Conservation (phyloP, 345 rosid genomes). For the Euclidium syriacum region DNA sequence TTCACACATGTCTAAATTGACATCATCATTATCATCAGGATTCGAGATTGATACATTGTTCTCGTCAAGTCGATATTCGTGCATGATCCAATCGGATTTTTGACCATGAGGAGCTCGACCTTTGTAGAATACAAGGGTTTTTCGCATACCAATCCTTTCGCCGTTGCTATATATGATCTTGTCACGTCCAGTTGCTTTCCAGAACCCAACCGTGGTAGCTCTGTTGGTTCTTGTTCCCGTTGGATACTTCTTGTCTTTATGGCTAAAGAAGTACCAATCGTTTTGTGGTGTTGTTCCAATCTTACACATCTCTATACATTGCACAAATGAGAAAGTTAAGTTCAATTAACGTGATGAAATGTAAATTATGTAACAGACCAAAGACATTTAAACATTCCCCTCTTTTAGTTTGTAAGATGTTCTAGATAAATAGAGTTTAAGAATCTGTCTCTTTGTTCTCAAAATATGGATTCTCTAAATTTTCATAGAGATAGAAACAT, state of each 20-base stretch:
- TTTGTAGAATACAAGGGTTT: slow-evolving; percentile 70
- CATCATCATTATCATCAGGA: background rate
- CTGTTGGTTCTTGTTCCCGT: slow-evolving; percentile 80
- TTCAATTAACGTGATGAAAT: background rate
- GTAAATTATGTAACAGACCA: background rate
- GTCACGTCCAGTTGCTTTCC: slow-evolving; percentile 86
- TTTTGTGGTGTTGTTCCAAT: slow-evolving; percentile 74
- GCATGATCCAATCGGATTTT: slow-evolving; percentile 85
- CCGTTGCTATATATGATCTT: slow-evolving; percentile 54
- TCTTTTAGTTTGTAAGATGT: no score
- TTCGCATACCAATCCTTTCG: slow-evolving; percentile 63
- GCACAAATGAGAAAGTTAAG: background rate
- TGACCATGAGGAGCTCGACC: slow-evolving; percentile 82
- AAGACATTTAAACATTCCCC: no score
- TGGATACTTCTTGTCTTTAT: slow-evolving; percentile 76
- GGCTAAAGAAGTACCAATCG: slow-evolving; percentile 83
- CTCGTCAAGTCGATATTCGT: slow-evolving; percentile 68
- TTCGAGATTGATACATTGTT: background rate
- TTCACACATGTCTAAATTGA: background rate
- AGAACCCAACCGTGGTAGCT: slow-evolving; percentile 71
- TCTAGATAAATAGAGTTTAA: no score
- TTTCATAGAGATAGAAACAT: no score
- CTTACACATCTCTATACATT: slow-evolving; percentile 57
- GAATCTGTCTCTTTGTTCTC: no score
- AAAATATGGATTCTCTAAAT: no score